Evolutionary conservation across 225 moss, liverwort and hornwort species (phyloP).

Genomic region (Neckera pumila): DNA sequence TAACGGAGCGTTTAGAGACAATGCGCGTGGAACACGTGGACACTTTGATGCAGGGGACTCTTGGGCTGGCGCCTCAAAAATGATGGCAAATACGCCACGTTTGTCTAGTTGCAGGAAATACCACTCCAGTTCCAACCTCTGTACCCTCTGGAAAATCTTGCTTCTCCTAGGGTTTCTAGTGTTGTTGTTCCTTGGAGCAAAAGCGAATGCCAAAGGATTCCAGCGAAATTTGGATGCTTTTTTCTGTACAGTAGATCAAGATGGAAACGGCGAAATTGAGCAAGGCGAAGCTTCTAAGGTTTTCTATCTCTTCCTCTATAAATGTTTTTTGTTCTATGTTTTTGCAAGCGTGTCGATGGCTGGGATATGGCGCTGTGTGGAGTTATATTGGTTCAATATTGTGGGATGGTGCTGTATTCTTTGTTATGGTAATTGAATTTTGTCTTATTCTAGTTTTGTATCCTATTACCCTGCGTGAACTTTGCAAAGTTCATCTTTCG

Average conservation of each 20-base stretch:
- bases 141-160: not conserved
- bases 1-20: not conserved
- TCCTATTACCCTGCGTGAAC: not conserved
- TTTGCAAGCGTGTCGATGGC: not conserved
- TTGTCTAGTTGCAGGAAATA: constrained; percentile 1
- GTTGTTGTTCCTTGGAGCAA: not conserved
- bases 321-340: not conserved
- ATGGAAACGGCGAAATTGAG: constrained; percentile 52
- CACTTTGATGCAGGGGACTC: not conserved
- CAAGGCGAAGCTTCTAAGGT: constrained; percentile 57
- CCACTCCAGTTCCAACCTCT: not conserved
- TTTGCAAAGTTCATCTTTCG: not conserved
- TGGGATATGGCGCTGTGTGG: not conserved
- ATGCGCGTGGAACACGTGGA: constrained; percentile 3
- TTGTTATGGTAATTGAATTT: not conserved
- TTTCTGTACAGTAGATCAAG: constrained; percentile 42
- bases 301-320: not conserved
- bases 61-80: not conserved
- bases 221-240: constrained; percentile 31
- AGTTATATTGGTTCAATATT: not conserved
- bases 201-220: constrained; percentile 5
- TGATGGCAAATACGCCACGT: not conserved
- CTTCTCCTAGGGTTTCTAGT: constrained; percentile 16
- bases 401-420: not conserved
- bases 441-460: not conserved